Conservation (phyloP, 129 eudicot genomes). For the Chrysanthemum seticuspe region DNA sequence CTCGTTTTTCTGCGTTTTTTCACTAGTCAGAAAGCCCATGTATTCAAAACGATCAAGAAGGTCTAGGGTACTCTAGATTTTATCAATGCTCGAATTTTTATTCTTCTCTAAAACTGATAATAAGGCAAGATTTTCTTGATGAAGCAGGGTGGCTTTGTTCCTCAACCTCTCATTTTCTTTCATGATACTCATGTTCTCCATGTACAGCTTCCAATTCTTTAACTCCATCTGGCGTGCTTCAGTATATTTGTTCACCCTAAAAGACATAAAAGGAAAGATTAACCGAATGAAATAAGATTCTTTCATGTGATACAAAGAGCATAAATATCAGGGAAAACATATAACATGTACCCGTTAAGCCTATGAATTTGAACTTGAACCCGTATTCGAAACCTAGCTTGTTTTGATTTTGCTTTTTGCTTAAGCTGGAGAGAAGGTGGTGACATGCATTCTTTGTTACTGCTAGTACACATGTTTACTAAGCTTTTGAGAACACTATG, state of each 20-base stretch:
- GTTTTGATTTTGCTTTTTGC: slow-evolving; percentile 41
- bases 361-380: slow-evolving; percentile 47
- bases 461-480: slow-evolving; percentile 32
- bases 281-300: neutral
- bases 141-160: slow-evolving; percentile 49
- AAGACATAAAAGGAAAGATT: neutral
- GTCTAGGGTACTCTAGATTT: slow-evolving; percentile 31
- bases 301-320: neutral
- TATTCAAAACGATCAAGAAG: slow-evolving; percentile 19
- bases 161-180: slow-evolving; percentile 64
- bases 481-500: slow-evolving; percentile 19
- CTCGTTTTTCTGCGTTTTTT: slow-evolving; percentile 8
- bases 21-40: slow-evolving; percentile 15
- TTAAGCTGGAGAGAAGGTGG: slow-evolving; percentile 29
- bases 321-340: neutral
- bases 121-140: slow-evolving; percentile 56
- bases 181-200: slow-evolving; percentile 55
- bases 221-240: slow-evolving; percentile 42
- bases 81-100: slow-evolving; percentile 28
- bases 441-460: slow-evolving; percentile 38
- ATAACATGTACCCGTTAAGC: slow-evolving; percentile 41
- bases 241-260: slow-evolving; percentile 36
- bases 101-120: slow-evolving; percentile 49
- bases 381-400: slow-evolving; percentile 27
- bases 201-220: slow-evolving; percentile 51